These are phyloP conservation scores for Trypanosoma theileri DNA, from an alignment of 208 protist species.

Conservation along the genomic window DNA sequence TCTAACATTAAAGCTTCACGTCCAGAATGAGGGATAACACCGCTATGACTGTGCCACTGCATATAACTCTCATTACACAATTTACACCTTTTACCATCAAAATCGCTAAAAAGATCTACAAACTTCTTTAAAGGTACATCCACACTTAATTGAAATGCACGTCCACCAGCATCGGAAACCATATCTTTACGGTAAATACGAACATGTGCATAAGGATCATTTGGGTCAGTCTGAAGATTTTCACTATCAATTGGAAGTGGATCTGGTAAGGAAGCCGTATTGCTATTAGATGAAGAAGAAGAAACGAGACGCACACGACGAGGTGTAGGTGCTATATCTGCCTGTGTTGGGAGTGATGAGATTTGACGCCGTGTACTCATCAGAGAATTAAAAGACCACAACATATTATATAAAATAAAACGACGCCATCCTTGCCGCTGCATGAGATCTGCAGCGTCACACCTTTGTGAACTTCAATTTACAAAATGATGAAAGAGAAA, in stretches of 20 bases:
- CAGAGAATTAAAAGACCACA: neutral
- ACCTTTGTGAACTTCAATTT: neutral
- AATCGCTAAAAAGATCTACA: conserved; percentile 80
- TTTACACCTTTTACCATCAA: conserved; percentile 76
- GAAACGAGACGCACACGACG: conserved; percentile 29
- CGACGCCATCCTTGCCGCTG: neutral
- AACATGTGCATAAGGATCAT: conserved; percentile 41
- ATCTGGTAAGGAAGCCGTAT: neutral
- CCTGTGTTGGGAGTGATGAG: neutral
- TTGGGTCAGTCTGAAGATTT: conserved; percentile 9
- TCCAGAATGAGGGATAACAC: conserved; percentile 66
- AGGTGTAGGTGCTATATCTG: neutral
- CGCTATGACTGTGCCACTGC: conserved; percentile 71
- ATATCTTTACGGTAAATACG: conserved; percentile 77
- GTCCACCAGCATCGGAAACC: conserved; percentile 25
- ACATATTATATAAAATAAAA: neutral
- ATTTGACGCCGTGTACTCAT: neutral
- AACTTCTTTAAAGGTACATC: conserved; percentile 67
- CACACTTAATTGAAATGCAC: conserved; percentile 46
- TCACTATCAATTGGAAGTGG: conserved; percentile 17
- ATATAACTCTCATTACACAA: conserved; percentile 84
- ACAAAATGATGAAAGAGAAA: neutral
- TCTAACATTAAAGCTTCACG: conserved; percentile 78
- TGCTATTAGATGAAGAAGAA: conserved; percentile 4
- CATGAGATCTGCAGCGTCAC: neutral